Base-by-base conservation (phyloP, 139 green algal genomes). In the Chlamydomonas sphaeroides region DNA sequence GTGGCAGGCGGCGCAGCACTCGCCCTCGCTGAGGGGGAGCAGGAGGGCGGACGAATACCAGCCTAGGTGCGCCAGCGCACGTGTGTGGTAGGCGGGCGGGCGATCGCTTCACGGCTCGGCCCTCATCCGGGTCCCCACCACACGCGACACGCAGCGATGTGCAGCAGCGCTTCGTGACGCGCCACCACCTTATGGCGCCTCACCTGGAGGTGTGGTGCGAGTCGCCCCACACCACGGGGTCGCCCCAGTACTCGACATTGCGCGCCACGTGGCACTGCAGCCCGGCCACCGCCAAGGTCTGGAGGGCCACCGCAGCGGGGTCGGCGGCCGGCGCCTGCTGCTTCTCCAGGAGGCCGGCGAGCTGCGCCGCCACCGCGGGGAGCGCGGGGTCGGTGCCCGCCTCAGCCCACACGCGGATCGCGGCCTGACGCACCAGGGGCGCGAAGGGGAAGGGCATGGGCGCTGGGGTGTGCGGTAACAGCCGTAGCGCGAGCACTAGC, bases 1-100 rank as follows among this genome's bases (percentile, higher is more conserved):
- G 38, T 79, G 38, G 70, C 70, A 78, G 25, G 70, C 70, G 11
- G 70, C 70, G 70, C 70, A 78, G 49, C 70, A 78, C 32, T 78
- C 70, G 5, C 4, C 70, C 51, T 28, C 53, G 33, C 70, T 78
- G 66, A 15, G 38, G 20, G 36, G 6, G 26, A 61, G 5, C 26
- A 15, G 2, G 28, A 36, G 57, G 26, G 28, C 30, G 28, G 14
- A 65, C 28, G 28, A 5, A 33, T 63, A 32, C 26, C 25, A 33
- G 56, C 15, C 20, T 30, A 28, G 57, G 7, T 11, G 57, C n/a
- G n/a, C n/a, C n/a, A n/a, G n/a, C n/a, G 28, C 26, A 36, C 30
- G 7, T 17, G 28, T 20, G 57, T 6, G 26, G 30, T 26, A 36
- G 57, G 21, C 10, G 57, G 57, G 28, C 28, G 28, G 57, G 6